Percentiles rank a stretch among this genome's conserved stretches.
These are phyloP conservation scores for Delonix regia DNA, from an alignment of 306 rosid species.

Conservation along the genomic window DNA sequence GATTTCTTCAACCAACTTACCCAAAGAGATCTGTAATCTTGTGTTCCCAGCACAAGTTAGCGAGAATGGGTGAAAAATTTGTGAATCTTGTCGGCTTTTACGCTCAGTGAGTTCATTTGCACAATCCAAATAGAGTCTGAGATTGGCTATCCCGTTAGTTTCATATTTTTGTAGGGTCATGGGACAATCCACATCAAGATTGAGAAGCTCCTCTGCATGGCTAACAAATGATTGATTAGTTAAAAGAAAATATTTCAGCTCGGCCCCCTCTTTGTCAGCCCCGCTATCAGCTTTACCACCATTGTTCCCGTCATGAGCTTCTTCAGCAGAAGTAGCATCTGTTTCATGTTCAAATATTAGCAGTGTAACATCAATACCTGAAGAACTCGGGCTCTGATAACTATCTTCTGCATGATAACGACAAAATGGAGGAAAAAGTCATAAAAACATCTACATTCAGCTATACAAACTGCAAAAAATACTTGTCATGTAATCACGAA, in stretches of 20 bases:
- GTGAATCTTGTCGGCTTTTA: constrained; percentile 51
- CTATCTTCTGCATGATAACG: constrained; percentile 47
- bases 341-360: constrained; percentile 37
- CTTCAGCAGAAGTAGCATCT: constrained; percentile 33
- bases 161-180: constrained; percentile 41
- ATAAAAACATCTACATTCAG: neutral
- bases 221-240: constrained; percentile 63
- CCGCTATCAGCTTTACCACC: constrained; percentile 20
- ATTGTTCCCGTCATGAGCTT: constrained; percentile 34
- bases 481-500: neutral
- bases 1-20: constrained; percentile 65
- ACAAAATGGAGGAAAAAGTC: constrained; percentile 32
- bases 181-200: constrained; percentile 50
- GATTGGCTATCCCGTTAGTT: constrained; percentile 32
- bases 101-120: constrained; percentile 70
- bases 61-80: constrained; percentile 45
- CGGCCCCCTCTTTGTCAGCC: constrained; percentile 22
- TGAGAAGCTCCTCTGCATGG: constrained; percentile 64
- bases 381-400: constrained; percentile 39
- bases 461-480: neutral
- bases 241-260: constrained; percentile 58
- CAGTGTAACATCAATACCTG: constrained; percentile 38
- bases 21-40: constrained; percentile 48
- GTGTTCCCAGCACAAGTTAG: constrained; percentile 42
- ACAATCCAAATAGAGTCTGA: constrained; percentile 58